Evolutionary conservation across 257 asterid species (phyloP).

Genomic region (Jasminum sambac): DNA sequence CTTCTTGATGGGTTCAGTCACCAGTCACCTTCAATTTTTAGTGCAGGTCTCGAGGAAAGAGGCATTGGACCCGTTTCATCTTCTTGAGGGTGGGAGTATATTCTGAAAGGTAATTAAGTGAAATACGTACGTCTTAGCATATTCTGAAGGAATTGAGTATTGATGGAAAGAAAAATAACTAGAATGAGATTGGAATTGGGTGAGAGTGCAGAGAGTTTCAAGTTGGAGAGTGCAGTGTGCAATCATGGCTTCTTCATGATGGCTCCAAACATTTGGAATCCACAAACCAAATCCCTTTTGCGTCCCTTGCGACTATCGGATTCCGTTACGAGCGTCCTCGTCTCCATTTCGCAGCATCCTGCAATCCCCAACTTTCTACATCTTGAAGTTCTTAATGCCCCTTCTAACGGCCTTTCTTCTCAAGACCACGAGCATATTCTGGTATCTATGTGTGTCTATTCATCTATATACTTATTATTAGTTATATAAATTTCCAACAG

Average conservation of each 20-base stretch:
- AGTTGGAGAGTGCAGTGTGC: slow-evolving; percentile 43
- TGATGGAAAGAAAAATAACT: not conserved
- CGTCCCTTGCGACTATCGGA: slow-evolving; percentile 40
- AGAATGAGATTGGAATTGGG: not conserved
- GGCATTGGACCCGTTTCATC: too few species aligned
- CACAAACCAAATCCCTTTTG: slow-evolving; percentile 18
- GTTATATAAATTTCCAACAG: too few species aligned
- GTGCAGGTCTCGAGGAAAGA: too few species aligned
- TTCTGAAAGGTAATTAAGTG: too few species aligned
- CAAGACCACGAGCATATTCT: slow-evolving; percentile 23
- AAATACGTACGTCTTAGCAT: too few species aligned
- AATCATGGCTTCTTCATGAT: slow-evolving; percentile 67
- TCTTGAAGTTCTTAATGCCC: slow-evolving; percentile 15
- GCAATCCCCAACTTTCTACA: slow-evolving; percentile 7
- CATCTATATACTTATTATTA: too few species aligned
- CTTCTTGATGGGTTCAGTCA: too few species aligned
- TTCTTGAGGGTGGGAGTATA: too few species aligned
- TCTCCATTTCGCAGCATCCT: slow-evolving; percentile 39
- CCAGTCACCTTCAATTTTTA: too few species aligned
- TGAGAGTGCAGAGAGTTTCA: slow-evolving; percentile 11
- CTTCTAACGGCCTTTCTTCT: not conserved
- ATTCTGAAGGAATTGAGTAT: too few species aligned
- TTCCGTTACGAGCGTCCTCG: not conserved
- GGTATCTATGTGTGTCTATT: too few species aligned
- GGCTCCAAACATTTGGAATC: slow-evolving; percentile 56